A percentile compares a stretch with the other conserved stretches of the same genome.
Evolutionary conservation across 306 rosid species (phyloP).

Genomic region (barrel medic (Medicago truncatula)): DNA sequence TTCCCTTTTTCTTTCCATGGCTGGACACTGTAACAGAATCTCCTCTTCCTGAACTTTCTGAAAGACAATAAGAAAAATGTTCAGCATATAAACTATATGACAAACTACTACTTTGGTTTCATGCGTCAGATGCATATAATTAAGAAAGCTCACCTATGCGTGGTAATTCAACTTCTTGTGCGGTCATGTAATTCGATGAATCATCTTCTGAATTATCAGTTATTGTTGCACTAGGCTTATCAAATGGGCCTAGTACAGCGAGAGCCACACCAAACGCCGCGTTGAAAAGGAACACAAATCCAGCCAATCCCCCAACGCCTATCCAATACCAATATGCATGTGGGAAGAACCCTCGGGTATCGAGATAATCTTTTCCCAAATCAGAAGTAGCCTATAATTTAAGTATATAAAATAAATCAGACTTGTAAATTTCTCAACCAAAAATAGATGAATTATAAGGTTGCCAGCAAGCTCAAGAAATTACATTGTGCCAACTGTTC

Average conservation of each 20-base stretch:
- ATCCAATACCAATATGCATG: slow-evolving; percentile 64
- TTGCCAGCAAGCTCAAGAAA: slow-evolving; percentile 33
- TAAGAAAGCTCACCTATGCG: slow-evolving; percentile 45
- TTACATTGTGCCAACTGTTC: slow-evolving; percentile 52
- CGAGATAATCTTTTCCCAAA: slow-evolving; percentile 26
- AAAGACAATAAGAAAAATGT: slow-evolving; percentile 14
- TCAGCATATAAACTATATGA: slow-evolving; percentile 15
- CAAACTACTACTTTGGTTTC: not conserved
- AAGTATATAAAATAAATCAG: slow-evolving; percentile 29
- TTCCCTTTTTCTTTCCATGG: slow-evolving; percentile 53
- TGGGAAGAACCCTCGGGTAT: slow-evolving; percentile 45
- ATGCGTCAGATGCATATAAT: not conserved
- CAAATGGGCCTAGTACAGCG: slow-evolving; percentile 49
- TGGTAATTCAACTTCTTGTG: slow-evolving; percentile 47
- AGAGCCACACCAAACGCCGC: slow-evolving; percentile 37
- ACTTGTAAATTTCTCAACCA: not conserved
- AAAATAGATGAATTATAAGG: not conserved
- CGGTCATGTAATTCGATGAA: not conserved
- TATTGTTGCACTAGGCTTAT: slow-evolving; percentile 48
- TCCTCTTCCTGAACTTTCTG: slow-evolving; percentile 47
- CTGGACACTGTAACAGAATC: slow-evolving; percentile 36
- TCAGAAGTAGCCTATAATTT: slow-evolving; percentile 4
- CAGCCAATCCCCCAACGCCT: slow-evolving; percentile 48
- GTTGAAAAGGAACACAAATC: slow-evolving; percentile 49
- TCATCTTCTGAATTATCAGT: slow-evolving; percentile 43